Conservation (phyloP, 1,139 yeast genomes). For the Lodderomyces pseudojiufengensis region DNA sequence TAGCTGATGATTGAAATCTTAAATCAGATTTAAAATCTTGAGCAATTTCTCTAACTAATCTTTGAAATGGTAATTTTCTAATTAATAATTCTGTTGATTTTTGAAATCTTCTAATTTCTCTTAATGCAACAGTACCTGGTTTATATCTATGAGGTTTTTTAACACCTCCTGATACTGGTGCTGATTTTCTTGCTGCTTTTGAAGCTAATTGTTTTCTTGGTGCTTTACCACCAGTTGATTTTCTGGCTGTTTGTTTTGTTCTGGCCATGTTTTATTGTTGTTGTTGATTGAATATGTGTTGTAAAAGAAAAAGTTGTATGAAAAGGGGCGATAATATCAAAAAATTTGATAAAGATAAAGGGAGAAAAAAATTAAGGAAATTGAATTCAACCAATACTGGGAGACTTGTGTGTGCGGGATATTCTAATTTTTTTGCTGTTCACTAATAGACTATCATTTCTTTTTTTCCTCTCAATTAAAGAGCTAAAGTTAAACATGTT, state of each 20-base stretch:
- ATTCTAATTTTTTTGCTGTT: too few species aligned
- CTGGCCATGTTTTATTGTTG: conserved; percentile 38
- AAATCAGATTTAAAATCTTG: conserved; percentile 51
- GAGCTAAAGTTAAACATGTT: too few species aligned
- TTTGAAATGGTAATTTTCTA: conserved; percentile 50
- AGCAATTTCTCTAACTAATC: conserved; percentile 49
- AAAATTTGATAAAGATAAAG: neutral
- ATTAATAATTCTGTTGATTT: conserved; percentile 50
- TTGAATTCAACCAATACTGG: too few species aligned
- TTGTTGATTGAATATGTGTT: neutral
- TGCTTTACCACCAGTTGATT: conserved; percentile 53
- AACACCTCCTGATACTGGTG: conserved; percentile 51
- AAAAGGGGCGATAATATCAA: conserved; percentile 1
- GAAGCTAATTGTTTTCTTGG: conserved; percentile 55
- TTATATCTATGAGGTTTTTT: conserved; percentile 54
- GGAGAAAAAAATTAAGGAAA: conserved; percentile 4
- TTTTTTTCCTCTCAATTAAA: too few species aligned
- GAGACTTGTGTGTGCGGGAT: neutral
- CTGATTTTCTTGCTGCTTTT: conserved; percentile 52
- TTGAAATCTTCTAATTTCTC: conserved; percentile 54
- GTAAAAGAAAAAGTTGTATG: conserved; percentile 6
- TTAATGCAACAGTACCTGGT: conserved; percentile 55
- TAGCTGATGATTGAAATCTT: conserved; percentile 51
- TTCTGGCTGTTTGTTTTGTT: conserved; percentile 54
- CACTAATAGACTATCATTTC: too few species aligned